Conservation (phyloP, 2,329 filamentous ascomycete genomes). For the Fusarium circinatum region DNA sequence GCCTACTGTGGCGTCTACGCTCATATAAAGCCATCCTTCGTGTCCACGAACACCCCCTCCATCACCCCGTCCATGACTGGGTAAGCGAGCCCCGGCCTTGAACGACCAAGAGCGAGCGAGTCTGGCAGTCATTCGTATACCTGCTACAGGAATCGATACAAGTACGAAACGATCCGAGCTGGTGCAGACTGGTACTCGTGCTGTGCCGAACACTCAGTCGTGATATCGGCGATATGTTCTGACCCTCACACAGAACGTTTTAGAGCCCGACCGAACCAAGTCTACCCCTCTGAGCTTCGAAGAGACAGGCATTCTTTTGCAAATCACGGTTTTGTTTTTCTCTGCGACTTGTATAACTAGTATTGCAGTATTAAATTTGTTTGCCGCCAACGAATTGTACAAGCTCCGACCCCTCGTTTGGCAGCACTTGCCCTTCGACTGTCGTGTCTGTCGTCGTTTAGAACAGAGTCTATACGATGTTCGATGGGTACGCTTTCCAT, state of each 20-base stretch:
- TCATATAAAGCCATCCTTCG: slow-evolving; percentile 31
- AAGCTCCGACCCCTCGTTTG: slow-evolving; percentile 19
- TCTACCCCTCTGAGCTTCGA: slow-evolving; percentile 27
- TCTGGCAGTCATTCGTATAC: slow-evolving; percentile 22
- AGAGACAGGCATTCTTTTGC: slow-evolving; percentile 4
- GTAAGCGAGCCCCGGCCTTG: slow-evolving; percentile 39
- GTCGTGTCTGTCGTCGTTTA: slow-evolving; percentile 38
- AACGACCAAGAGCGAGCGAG: slow-evolving; percentile 35
- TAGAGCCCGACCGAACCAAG: slow-evolving; percentile 44
- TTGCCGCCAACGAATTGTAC: slow-evolving; percentile 19
- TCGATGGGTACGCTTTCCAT: slow-evolving; percentile 55
- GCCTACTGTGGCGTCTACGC: background rate
- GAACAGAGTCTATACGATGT: slow-evolving; percentile 46
- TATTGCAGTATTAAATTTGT: slow-evolving; percentile 14
- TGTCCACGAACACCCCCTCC: slow-evolving; percentile 29
- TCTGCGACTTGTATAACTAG: slow-evolving; percentile 15
- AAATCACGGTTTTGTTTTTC: slow-evolving; percentile 23
- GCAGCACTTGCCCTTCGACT: slow-evolving; percentile 21
- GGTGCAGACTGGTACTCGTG: slow-evolving; percentile 6
- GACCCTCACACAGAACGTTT: slow-evolving; percentile 42
- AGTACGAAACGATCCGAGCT: slow-evolving; percentile 6
- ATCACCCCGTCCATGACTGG: slow-evolving; percentile 39
- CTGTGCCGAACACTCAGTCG: slow-evolving; percentile 34
- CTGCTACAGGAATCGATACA: slow-evolving; percentile 10
- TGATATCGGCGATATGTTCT: slow-evolving; percentile 36